Evolutionary conservation across 768 basidiomycete species (phyloP), one percentile per base, ranked within the genome.

Genomic region (Mrakia blollopis): DNA sequence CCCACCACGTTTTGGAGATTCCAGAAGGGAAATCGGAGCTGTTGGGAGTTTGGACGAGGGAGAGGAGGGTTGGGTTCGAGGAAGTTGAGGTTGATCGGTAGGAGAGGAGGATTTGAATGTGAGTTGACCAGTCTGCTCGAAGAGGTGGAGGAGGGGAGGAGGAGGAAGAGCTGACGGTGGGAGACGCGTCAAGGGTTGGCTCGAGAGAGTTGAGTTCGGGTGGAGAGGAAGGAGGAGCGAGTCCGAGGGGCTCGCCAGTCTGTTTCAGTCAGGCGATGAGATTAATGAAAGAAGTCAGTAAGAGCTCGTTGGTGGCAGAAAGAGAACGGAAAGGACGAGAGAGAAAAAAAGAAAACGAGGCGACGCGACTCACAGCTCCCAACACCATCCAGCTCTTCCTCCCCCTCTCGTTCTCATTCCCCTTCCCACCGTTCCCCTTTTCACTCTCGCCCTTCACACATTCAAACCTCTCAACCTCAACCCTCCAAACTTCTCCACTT

Each of bases 201-300:
- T 50, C 57, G 57, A 44, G 65, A 14, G 65, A 23, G 18, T 10
- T 23, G 65, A 65, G 63, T 1, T 14, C 2, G 13, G n/a, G 57
- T 23, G 57, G 57, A n/a, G 57, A 25, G 37, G 63, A 35, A 65
- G 32, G 32, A 30, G 63, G 39, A 21, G 65, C 14, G 30, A 32
- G 62, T 52, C 62, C 73, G 21, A 74, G 62, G 8, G 73, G 73
- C n/a, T 74, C 73, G 18, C 73, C 73, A 13, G 63, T 74, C 73
- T 74, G 47, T 44, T n/a, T 11, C 6, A 41, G 11, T 41, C 11
- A 30, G 5, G 10, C n/a, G n/a, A n/a, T 62, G 10, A 32, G 28
- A 6, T 18, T 30, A 18, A 28, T 8, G 11, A 50, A 35, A 16
- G 13, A 28, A n/a, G 69, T n/a, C 18, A n/a, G 69, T 6, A 11